Conservation (phyloP, 176 grass and related monocot species). For the Stipa capillata region DNA sequence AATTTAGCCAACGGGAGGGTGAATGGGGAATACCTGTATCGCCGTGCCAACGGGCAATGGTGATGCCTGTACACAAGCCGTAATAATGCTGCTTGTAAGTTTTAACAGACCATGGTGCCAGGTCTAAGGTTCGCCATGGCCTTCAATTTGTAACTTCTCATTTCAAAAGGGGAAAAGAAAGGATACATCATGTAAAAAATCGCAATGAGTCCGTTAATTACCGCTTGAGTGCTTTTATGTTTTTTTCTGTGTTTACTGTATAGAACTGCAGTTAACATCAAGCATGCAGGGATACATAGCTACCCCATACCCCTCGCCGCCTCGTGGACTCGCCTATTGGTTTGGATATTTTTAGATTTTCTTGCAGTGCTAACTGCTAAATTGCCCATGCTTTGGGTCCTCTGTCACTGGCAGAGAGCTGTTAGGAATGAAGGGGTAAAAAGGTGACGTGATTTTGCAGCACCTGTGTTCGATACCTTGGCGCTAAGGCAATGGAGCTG, state of each 20-base stretch:
- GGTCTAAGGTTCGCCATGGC: not conserved
- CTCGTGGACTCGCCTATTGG: too few relatives aligned
- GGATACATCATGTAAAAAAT: slow-evolving; percentile 17
- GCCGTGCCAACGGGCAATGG: slow-evolving; percentile 38
- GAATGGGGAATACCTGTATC: slow-evolving; percentile 56
- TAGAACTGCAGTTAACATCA: too few relatives aligned
- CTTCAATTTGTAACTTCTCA: slow-evolving; percentile 8
- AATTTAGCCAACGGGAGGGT: slow-evolving; percentile 37
- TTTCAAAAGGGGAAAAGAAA: slow-evolving; percentile 25
- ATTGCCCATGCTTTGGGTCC: not conserved
- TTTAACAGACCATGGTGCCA: slow-evolving; percentile 26
- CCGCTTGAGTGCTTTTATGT: not conserved
- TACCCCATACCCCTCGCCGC: too few relatives aligned
- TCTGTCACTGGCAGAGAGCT: not conserved
- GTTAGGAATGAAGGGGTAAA: not conserved
- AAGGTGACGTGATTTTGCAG: not conserved
- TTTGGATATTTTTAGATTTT: too few relatives aligned
- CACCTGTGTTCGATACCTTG: too few relatives aligned
- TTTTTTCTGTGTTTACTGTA: not conserved
- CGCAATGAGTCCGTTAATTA: not conserved
- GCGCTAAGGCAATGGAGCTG: too few relatives aligned
- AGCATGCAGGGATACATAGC: not conserved
- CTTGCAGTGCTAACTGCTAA: not conserved
- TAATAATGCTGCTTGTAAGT: slow-evolving; percentile 28
- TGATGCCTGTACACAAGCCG: slow-evolving; percentile 27